Base-by-base conservation (phyloP, 768 basidiomycete genomes). In the Panaeolus cyanescens region DNA sequence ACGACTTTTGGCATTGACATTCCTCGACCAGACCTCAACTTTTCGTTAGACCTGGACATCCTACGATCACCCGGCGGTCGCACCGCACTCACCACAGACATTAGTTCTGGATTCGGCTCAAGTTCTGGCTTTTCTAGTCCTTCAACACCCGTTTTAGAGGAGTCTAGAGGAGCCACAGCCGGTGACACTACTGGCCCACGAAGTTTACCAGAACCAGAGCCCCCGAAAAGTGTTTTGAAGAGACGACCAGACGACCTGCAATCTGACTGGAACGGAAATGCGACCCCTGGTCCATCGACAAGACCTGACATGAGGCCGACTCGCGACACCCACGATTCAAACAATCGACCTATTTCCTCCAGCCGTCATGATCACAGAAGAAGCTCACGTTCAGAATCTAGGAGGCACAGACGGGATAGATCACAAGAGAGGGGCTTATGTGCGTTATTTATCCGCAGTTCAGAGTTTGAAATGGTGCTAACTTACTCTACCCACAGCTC, bases 401-500 rank as follows among this genome's bases (percentile, higher is more conserved):
- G 45, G n/a, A 8, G 45, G 25, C 45, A 42, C 39, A 42, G 45
- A 50, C 22, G 45, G 30, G 45, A 50, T 13, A 28, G n/a, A 50
- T 50, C 45, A n/a, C 45, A 28, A 7, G 45, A 50, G 15, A 8
- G 22, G 30, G 45, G 45, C 15, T 28, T 50, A 28, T 50, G 45
- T 50, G 19, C 7, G 45, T 50, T 50, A 12, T 15, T 50, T 50
- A 6, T 34, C n/a, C 33, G 13, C 33, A 13, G 10, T 3, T 25
- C 15, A 25, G 7, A 5, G 25, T 28, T 28, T 13, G 30, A 13
- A 28, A 1, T 13, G 13, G n/a, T 37, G 36, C 45, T 50, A 15
- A 50, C 12, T 5, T 25, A 8, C 13, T 13, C 13, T 13, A 28
- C 2, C 10, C 13, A 28, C 25, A 70, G 69, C 65, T 36, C 64